Base-by-base conservation (phyloP, 176 grass and related monocot genomes). In the Triticum timopheevii region DNA sequence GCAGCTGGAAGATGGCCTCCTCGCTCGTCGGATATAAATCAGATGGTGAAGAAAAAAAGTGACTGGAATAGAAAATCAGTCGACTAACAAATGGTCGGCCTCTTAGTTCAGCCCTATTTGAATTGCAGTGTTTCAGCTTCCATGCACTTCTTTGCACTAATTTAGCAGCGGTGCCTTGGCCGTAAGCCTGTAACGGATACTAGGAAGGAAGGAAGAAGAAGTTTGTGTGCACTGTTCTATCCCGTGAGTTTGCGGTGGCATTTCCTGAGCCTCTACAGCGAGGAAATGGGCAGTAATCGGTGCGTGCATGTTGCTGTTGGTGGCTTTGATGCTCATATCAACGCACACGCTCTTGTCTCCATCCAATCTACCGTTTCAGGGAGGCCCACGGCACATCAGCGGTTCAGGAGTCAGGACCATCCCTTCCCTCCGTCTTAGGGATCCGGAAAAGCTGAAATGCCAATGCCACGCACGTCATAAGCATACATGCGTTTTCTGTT, bases 401-500 rank as follows among this genome's bases (percentile, higher is more conserved):
- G 1, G 7, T 1, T 58, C 17, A 58, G 54, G 85, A 80, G 0
- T 58, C 17, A 58, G 54, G 85, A 80, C 85, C 85, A 84, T 80
- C 61, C 85, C 75, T 44, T 10, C 39, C 39, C 75, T 49, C 65
- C 47, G 31, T 77, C 83, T 90, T 86, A 82, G 88, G 79, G 88
- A 90, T 86, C 25, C 35, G 81, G 68, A 76, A 91, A 91, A 87
- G 85, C 38, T 87, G 65, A 30, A 30, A 78, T 78, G 6, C 28
- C 28, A 30, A 30, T 33, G 12, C 23, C 88, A 69, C 71, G 28
- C 5, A 69, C 67, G 17, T 69, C 67, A 4, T 69, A 38, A 12
- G 36, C 65, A 31, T 7, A 16, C 28, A 22, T 35, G 49, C 15
- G 15, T 52, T 52, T 52, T 52, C 49, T 17, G 47, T 50, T 50